Evolutionary conservation across 768 basidiomycete species (phyloP).

Genomic region (Chalciporus piperatus): DNA sequence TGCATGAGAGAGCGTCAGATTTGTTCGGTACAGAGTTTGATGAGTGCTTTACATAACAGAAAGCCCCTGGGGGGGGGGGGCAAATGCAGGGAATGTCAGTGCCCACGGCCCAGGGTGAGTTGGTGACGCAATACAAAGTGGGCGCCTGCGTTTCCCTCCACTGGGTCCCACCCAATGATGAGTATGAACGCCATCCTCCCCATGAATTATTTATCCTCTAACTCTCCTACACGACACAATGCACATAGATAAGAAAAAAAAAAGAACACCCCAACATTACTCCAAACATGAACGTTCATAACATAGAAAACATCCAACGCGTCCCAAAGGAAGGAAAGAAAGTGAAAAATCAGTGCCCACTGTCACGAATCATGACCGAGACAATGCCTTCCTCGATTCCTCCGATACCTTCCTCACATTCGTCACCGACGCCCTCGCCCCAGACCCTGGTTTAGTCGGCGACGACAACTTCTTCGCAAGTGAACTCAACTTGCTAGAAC

Average conservation of each 20-base stretch:
- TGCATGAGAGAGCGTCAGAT: no score
- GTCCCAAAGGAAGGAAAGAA: background rate
- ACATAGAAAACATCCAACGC: background rate
- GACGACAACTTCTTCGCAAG: conserved; percentile 8
- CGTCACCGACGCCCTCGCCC: conserved; percentile 40
- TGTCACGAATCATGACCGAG: conserved; percentile 12
- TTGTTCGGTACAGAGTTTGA: no score
- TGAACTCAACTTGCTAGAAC: conserved; percentile 7
- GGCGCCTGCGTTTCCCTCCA: no score
- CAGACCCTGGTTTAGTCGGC: conserved; percentile 8
- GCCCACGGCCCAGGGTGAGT: no score
- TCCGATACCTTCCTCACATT: conserved; percentile 50
- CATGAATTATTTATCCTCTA: background rate
- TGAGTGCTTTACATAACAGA: no score
- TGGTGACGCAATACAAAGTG: no score
- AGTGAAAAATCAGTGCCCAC: background rate
- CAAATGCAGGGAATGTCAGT: no score
- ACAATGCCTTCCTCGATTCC: conserved; percentile 36
- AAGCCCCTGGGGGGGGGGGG: no score
- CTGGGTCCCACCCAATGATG: no score
- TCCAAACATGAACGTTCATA: conserved; percentile 4
- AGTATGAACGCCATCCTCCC: no score
- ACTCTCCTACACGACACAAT: conserved; percentile 5
- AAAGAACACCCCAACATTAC: conserved; percentile 8
- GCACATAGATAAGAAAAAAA: conserved; percentile 4